Percentiles rank a stretch among this genome's conserved stretches.
Conservation (phyloP, 495 filamentous ascomycete genomes). For the Hapsidospora chrysogenum region DNA sequence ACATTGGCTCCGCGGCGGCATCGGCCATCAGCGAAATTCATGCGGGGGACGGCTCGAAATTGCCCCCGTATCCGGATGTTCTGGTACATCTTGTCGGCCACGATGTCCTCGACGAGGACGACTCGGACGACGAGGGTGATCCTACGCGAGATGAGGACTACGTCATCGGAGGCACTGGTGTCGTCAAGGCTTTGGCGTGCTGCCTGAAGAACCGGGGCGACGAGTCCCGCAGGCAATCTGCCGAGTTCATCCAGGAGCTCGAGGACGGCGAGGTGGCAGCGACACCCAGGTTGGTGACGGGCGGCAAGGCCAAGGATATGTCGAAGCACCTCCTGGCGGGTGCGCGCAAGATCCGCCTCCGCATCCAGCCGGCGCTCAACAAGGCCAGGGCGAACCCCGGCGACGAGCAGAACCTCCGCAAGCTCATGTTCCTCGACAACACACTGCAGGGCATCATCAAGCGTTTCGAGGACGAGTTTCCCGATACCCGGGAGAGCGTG, state of each 20-base stretch:
- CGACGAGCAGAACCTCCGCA: constrained; percentile 15
- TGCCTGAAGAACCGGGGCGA: constrained; percentile 63
- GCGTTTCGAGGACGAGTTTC: constrained; percentile 91
- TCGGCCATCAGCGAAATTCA: constrained; percentile 13
- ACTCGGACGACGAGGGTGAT: constrained; percentile 46
- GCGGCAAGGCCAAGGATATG: constrained; percentile 72
- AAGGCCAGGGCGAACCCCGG: constrained; percentile 41
- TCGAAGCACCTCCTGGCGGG: constrained; percentile 72
- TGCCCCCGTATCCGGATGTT: constrained; percentile 28
- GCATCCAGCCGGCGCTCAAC: constrained; percentile 70
- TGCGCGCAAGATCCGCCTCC: constrained; percentile 69
- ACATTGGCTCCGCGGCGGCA: constrained; percentile 15
- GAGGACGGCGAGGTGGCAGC: constrained; percentile 12
- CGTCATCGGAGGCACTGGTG: constrained; percentile 86
- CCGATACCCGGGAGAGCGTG: constrained; percentile 53
- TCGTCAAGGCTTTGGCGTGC: constrained; percentile 84
- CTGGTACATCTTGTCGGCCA: constrained; percentile 39
- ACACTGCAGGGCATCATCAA: constrained; percentile 83
- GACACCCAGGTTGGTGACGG: constrained; percentile 2
- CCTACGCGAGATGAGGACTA: constrained; percentile 81
- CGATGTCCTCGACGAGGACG: constrained; percentile 39
- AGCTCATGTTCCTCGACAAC: constrained; percentile 71
- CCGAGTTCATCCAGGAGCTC: constrained; percentile 22
- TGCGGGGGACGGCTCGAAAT: constrained; percentile 15
- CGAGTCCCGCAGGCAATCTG: constrained; percentile 31